phyloP scores from a whole-genome alignment of 495 filamentous ascomycete genomes.

The Hamigera avellanea region DNA sequence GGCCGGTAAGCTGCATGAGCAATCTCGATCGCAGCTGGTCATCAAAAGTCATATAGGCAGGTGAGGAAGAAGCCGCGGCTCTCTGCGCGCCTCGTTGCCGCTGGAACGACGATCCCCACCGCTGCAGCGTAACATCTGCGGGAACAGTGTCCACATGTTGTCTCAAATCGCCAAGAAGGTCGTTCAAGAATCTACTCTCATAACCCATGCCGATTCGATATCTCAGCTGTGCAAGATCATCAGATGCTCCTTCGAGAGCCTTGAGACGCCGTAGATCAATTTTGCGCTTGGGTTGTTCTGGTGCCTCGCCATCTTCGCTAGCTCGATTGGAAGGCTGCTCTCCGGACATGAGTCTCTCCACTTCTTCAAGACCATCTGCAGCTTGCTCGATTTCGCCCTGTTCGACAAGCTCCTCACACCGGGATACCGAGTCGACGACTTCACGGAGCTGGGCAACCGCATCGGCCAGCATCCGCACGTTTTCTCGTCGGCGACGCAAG shows the following conservation, averaged over 20 bases:
- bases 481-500: slow-evolving; percentile 69
- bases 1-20: slow-evolving; percentile 55
- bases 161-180: slow-evolving; percentile 68
- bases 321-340: slow-evolving; percentile 27
- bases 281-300: slow-evolving; percentile 18
- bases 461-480: slow-evolving; percentile 69
- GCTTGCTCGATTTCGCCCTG: slow-evolving; percentile 69
- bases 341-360: slow-evolving; percentile 72
- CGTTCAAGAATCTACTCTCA: slow-evolving; percentile 67
- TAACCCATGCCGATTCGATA: slow-evolving; percentile 77
- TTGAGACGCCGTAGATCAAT: slow-evolving; percentile 66
- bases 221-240: slow-evolving; percentile 63
- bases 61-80: slow-evolving; percentile 52
- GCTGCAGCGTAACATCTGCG: slow-evolving; percentile 57
- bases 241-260: slow-evolving; percentile 68
- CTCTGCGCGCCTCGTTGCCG: slow-evolving; percentile 54
- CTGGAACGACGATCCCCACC: slow-evolving; percentile 57
- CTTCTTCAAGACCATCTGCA: slow-evolving; percentile 57
- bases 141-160: slow-evolving; percentile 73
- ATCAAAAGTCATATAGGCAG: slow-evolving; percentile 62
- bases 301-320: slow-evolving; percentile 12
- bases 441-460: slow-evolving; percentile 72
- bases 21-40: slow-evolving; percentile 57
- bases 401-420: slow-evolving; percentile 73
- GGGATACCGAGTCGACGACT: slow-evolving; percentile 62